Percentiles rank a stretch among this genome's conserved stretches.
Evolutionary conservation across 1,284 basidiomycete species (phyloP).

Genomic region (Farysia itapuensis): DNA sequence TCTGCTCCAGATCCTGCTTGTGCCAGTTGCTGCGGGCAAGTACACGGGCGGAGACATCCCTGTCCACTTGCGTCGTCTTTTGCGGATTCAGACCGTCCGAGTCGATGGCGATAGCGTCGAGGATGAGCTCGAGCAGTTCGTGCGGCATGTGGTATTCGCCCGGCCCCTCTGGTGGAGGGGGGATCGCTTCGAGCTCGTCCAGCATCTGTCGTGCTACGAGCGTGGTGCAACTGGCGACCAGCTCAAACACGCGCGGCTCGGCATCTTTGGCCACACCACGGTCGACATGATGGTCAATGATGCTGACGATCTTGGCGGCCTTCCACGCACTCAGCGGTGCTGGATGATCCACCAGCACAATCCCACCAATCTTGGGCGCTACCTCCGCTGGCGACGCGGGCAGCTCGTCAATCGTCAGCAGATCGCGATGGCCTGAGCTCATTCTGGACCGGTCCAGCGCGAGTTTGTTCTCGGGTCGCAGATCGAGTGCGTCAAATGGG

Average conservation of each 20-base stretch:
- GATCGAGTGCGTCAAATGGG: slow-evolving; percentile 55
- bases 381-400: slow-evolving; percentile 55
- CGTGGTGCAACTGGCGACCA: slow-evolving; percentile 52
- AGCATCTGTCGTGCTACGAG: slow-evolving; percentile 55
- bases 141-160: slow-evolving; percentile 51
- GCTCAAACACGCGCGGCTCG: slow-evolving; percentile 51
- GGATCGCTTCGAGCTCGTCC: slow-evolving; percentile 45
- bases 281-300: slow-evolving; percentile 60
- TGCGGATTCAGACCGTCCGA: slow-evolving; percentile 46
- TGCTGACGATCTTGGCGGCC: slow-evolving; percentile 38
- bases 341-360: slow-evolving; percentile 60
- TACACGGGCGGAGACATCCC: slow-evolving; percentile 11
- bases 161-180: slow-evolving; percentile 11
- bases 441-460: slow-evolving; percentile 56
- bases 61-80: slow-evolving; percentile 23
- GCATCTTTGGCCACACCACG: slow-evolving; percentile 46
- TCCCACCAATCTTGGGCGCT: slow-evolving; percentile 47
- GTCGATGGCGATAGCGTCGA: slow-evolving; percentile 54
- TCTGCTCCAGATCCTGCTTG: slow-evolving; percentile 23
- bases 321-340: slow-evolving; percentile 54
- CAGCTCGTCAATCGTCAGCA: slow-evolving; percentile 60
- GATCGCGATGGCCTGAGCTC: slow-evolving; percentile 57
- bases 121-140: slow-evolving; percentile 49
- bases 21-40: slow-evolving; percentile 36
- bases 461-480: slow-evolving; percentile 60